Evolutionary conservation across 2,329 filamentous ascomycete species (phyloP).

Genomic region (Colletotrichum musae): DNA sequence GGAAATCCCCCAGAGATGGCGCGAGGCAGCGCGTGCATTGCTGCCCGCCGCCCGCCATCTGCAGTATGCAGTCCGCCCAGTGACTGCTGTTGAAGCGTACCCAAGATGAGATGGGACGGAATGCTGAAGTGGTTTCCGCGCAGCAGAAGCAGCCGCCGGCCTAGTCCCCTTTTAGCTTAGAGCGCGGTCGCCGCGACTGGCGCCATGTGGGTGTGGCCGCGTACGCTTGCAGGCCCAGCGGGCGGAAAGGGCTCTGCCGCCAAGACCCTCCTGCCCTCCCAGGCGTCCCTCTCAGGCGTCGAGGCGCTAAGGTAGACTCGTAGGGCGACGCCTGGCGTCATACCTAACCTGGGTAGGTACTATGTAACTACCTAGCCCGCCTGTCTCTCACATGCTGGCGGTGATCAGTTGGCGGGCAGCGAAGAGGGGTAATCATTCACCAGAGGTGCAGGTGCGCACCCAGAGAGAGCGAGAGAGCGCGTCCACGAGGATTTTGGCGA

Average conservation of each 20-base stretch:
- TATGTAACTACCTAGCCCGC: background rate
- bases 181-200: constrained; percentile 12
- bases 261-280: constrained; percentile 15
- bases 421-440: background rate
- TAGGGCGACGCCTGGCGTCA: background rate
- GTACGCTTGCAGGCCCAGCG: constrained; percentile 30
- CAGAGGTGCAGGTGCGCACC: background rate
- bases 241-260: constrained; percentile 35
- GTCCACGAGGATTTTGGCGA: background rate
- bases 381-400: constrained; percentile 39
- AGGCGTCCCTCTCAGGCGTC: constrained; percentile 16
- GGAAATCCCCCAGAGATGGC: constrained; percentile 1
- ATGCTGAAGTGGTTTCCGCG: constrained; percentile 1
- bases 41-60: background rate
- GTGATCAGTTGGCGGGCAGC: constrained; percentile 21
- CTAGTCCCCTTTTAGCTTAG: constrained; percentile 20
- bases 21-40: too few relatives aligned
- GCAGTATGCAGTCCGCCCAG: background rate
- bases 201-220: constrained; percentile 38
- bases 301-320: constrained; percentile 12
- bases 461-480: background rate
- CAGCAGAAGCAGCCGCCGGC: background rate
- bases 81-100: background rate
- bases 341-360: background rate
- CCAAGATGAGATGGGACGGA: background rate